Base-by-base conservation (phyloP, 768 basidiomycete genomes). In the Butyriboletus loyo region DNA sequence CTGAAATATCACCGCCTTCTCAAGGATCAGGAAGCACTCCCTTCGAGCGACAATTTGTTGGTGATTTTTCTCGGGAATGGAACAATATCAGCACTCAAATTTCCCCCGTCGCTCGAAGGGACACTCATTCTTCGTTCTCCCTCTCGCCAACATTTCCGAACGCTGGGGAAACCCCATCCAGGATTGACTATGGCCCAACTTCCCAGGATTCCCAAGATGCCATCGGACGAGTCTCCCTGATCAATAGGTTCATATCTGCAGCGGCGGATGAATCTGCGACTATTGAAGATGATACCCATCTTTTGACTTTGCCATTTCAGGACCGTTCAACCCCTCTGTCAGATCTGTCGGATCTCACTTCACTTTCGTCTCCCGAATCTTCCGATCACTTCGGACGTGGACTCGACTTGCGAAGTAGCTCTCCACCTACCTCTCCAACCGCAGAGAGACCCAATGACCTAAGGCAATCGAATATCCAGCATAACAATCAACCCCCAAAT, bases 211-310 rank as follows among this genome's bases (percentile, higher is more conserved):
- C 53, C 30, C 45, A 37, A 5, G 45, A 46, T 19, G 35, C n/a
- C 14, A 15, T 35, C 39, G 54, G 49, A 45, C 61, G 61, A 10
- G 56, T 65, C n/a, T 69, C 59, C 25, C 34, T 65, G 27, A 63
- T 69, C 41, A 57, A 69, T 21, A 71, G 32, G 37, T 66, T 69
- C 35, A 59, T 65, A 17, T 67, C 63, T 24, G 65, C 64, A 15
- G 56, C 61, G 17, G 58, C 55, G 17, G 52, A 59, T 17, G 56
- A 61, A 46, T 54, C 48, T 24, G 17, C 36, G 37, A 37, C 34
- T 13, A 32, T 47, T 11, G 45, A 53, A 32, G 46, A 46, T 31
- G 32, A 39, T 8, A 19, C 21, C 6, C 30, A 43, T 19, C 36
- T 35, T 40, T 44, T 46, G 35, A 42, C 31, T 2, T 31, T 46